phyloP scores from a whole-genome alignment of 148 eudicot species.

The Silene latifolia region DNA sequence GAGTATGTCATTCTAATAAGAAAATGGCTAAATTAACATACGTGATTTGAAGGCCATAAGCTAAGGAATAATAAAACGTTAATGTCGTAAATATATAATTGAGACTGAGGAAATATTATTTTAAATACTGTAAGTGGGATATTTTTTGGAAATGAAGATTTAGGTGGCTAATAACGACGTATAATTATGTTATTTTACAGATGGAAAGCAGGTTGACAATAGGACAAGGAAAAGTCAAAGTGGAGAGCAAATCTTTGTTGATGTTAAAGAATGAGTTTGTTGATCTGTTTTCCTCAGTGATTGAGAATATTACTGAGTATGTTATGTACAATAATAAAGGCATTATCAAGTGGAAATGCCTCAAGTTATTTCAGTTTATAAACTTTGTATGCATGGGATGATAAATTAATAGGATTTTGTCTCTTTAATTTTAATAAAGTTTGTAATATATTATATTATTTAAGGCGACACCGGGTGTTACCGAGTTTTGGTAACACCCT shows the following conservation, averaged over 20 bases:
- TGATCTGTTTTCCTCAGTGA: neutral
- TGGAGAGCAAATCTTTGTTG: conserved; percentile 4
- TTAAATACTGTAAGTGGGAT: too few relatives aligned
- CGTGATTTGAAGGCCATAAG: too few relatives aligned
- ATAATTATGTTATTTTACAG: neutral
- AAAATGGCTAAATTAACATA: too few relatives aligned
- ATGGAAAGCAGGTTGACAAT: conserved; percentile 7
- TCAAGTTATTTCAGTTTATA: neutral
- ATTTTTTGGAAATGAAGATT: neutral
- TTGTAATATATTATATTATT: too few relatives aligned
- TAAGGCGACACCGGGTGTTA: too few relatives aligned
- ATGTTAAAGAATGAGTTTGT: conserved; percentile 2
- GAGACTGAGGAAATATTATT: too few relatives aligned
- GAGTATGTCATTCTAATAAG: too few relatives aligned
- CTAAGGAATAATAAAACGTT: too few relatives aligned
- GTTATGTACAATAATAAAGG: neutral
- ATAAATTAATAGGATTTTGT: neutral
- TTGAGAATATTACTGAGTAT: too few relatives aligned
- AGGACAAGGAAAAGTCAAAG: neutral
- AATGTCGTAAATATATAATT: too few relatives aligned
- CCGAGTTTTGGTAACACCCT: too few relatives aligned
- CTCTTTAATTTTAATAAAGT: neutral
- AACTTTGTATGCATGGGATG: neutral
- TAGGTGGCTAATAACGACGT: neutral
- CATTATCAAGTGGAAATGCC: neutral